These are phyloP conservation scores for Adansonia digitata DNA, from an alignment of 345 rosid genomes.

Conservation along the genomic window DNA sequence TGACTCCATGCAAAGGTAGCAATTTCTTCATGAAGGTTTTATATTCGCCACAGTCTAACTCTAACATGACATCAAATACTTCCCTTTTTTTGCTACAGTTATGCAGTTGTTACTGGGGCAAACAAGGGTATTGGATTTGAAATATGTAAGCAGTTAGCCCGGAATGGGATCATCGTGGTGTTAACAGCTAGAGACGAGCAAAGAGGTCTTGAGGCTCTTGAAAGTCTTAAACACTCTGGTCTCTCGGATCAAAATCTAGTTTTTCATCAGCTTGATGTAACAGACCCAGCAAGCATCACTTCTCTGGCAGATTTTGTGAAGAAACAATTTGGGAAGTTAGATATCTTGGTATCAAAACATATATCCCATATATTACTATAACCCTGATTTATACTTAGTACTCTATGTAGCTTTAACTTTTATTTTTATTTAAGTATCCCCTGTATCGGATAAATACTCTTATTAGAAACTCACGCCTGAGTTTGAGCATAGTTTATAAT, in stretches of 20 bases:
- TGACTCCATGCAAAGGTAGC: neutral
- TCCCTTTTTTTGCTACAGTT: constrained; percentile 9
- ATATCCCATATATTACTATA: neutral
- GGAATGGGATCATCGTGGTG: constrained; percentile 23
- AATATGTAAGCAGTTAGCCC: constrained; percentile 33
- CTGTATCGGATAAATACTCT: too few relatives aligned
- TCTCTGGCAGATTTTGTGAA: constrained; percentile 36
- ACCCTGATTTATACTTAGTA: too few relatives aligned
- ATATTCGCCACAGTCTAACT: neutral
- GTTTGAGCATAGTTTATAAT: too few relatives aligned
- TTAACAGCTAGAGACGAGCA: constrained; percentile 41
- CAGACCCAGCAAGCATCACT: constrained; percentile 27
- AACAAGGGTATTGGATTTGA: constrained; percentile 45
- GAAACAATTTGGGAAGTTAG: constrained; percentile 38
- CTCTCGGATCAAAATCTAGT: constrained; percentile 25
- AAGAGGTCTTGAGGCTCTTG: constrained; percentile 42
- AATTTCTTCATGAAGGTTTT: neutral
- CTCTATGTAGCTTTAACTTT: too few relatives aligned
- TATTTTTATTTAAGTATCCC: too few relatives aligned
- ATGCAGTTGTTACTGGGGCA: constrained; percentile 46
- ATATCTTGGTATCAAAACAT: constrained; percentile 34
- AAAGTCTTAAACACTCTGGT: constrained; percentile 30
- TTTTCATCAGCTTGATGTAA: constrained; percentile 52
- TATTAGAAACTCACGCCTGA: too few relatives aligned
- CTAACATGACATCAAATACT: neutral